Evolutionary conservation across 106 monocot genomes (phyloP).

Genomic region (Apostasia shenzhenica): DNA sequence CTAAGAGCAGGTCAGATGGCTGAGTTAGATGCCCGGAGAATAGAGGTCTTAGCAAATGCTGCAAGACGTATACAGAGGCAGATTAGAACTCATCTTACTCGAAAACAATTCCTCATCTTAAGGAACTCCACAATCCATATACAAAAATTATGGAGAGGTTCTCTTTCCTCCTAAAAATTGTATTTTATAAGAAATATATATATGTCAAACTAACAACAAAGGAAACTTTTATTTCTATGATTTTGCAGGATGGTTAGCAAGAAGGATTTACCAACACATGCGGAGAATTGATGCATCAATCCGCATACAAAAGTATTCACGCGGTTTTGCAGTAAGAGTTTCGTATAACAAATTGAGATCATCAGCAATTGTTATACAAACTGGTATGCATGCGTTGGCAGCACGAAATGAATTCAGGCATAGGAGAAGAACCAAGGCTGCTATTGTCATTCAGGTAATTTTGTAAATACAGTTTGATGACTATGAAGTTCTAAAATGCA

Average conservation of each 20-base stretch:
- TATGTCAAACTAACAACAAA: too few species aligned
- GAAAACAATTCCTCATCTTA: slow-evolving; percentile 69
- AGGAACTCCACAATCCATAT: slow-evolving; percentile 45
- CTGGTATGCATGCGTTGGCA: slow-evolving; percentile 82
- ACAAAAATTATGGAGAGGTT: slow-evolving; percentile 87
- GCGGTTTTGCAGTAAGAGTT: slow-evolving; percentile 40
- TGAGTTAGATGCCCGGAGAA: slow-evolving; percentile 93
- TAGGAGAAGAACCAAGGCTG: slow-evolving; percentile 67
- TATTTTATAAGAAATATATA: too few species aligned
- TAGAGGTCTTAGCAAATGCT: slow-evolving; percentile 84
- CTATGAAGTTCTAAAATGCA: slow-evolving; percentile 1
- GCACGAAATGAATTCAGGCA: slow-evolving; percentile 71
- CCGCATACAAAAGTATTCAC: slow-evolving; percentile 80
- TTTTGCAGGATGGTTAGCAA: slow-evolving; percentile 59
- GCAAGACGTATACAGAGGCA: slow-evolving; percentile 75
- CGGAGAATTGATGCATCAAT: slow-evolving; percentile 77
- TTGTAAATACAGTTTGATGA: neutral
- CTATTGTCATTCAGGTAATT: slow-evolving; percentile 72
- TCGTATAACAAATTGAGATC: slow-evolving; percentile 29
- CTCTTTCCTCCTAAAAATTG: neutral
- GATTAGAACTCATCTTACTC: slow-evolving; percentile 69
- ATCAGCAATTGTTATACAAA: slow-evolving; percentile 66
- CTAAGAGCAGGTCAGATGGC: slow-evolving; percentile 99
- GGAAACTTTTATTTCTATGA: neutral
- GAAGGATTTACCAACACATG: slow-evolving; percentile 62